phyloP scores from a whole-genome alignment of 2,329 filamentous ascomycete genomes.

The Mycosphaerelloides madeirae region DNA sequence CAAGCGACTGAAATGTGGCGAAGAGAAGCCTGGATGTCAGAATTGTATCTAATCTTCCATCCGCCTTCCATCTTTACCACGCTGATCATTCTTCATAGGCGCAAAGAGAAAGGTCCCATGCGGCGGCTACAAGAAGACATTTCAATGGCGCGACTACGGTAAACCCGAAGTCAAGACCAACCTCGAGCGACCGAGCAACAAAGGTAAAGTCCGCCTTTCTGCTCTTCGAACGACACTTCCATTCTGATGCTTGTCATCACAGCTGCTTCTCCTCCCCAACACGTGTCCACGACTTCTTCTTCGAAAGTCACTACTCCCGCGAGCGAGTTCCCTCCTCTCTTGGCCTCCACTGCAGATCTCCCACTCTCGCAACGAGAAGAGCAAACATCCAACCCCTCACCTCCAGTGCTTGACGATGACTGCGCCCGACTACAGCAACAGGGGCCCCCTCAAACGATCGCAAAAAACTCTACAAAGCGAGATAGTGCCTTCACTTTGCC shows the following conservation, averaged over 20 bases:
- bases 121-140: conserved; percentile 70
- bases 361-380: too few relatives aligned
- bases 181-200: conserved; percentile 38
- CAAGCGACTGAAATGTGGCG: conserved; percentile 69
- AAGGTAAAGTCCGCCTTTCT: conserved; percentile 30
- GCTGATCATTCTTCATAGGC: conserved; percentile 3
- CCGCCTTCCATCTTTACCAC: neutral
- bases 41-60: conserved; percentile 9
- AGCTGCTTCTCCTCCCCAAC: conserved; percentile 17
- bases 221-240: conserved; percentile 5
- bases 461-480: neutral
- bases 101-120: conserved; percentile 60
- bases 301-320: conserved; percentile 19
- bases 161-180: conserved; percentile 54
- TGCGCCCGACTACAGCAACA: neutral
- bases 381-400: too few relatives aligned
- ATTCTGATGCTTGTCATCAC: too few relatives aligned
- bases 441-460: neutral
- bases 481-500: conserved; percentile 3
- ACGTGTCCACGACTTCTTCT: conserved; percentile 11
- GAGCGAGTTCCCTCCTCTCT: conserved; percentile 4
- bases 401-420: neutral
- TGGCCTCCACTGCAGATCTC: too few relatives aligned
- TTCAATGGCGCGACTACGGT: conserved; percentile 69
- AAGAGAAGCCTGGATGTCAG: conserved; percentile 52